Base-by-base conservation (phyloP, 305 asterid genomes). In the Fraxinus latifolia region DNA sequence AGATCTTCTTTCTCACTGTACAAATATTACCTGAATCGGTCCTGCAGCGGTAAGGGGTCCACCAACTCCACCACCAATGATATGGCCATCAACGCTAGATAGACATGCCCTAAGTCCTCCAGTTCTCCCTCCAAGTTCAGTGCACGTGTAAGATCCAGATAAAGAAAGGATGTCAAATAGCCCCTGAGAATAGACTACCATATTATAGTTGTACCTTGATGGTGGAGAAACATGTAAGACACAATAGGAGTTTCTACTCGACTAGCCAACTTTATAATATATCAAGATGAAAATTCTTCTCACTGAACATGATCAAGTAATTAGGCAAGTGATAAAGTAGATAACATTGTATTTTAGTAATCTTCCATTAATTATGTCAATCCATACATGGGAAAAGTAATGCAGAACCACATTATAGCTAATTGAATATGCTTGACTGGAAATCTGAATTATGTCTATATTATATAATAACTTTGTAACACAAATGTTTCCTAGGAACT, bases 11-110 rank as follows among this genome's bases (percentile, higher is more conserved):
- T 27, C 23, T 9, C 4, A 32, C 11, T 47, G 19, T 15, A 34
- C 39, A 82, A 29, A 53, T 62, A 71, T 37, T 80, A 91, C 94
- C 94, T 91, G 93, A 75, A 91, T 83, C 5, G 91, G 94, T 60
- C 93, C 92, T 2, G 91, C 92, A 82, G 94, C 93, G 0, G 71
- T 88, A 81, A 91, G 90, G 74, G 94, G 93, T 74, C 92, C 93
- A 33, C 89, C 91, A n/a, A 91, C 86, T 55, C 94, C 90, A 47
- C 94, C 94, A 27, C 94, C 94, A 79, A 91, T 82, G 77, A 91
- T 87, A 84, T 88, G 93, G 25, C 94, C 94, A 81, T 91, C 93
- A 81, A 82, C 76, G 74, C 88, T 84, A 32, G 93, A 88, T 39
- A 91, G 80, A 83, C 92, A 90, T 50, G 90, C 89, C 76, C 92